Percentiles rank a stretch among this genome's conserved stretches.
These are phyloP conservation scores for Prunella vulgaris DNA, from an alignment of 257 asterid genomes.

Conservation along the genomic window DNA sequence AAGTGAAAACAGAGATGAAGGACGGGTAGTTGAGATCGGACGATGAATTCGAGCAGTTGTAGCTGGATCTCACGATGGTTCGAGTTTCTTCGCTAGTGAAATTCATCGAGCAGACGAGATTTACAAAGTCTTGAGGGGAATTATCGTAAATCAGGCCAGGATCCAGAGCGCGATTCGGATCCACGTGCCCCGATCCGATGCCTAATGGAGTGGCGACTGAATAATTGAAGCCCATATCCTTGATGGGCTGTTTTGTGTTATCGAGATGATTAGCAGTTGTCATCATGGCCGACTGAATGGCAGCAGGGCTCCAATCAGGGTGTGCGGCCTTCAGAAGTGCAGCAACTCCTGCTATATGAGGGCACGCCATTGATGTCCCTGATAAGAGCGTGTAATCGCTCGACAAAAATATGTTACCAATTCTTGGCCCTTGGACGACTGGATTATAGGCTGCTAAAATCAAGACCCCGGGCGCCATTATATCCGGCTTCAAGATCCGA, in stretches of 20 bases:
- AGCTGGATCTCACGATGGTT: constrained; percentile 25
- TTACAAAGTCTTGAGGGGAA: constrained; percentile 25
- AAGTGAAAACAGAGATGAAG: constrained; percentile 27
- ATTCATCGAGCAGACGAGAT: constrained; percentile 41
- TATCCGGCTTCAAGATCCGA: constrained; percentile 32
- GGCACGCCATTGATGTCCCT: constrained; percentile 46
- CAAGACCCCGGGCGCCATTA: constrained; percentile 34
- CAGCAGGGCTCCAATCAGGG: constrained; percentile 48
- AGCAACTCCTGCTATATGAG: constrained; percentile 37
- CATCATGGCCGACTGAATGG: constrained; percentile 50
- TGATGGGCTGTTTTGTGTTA: constrained; percentile 30
- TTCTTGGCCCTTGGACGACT: neutral
- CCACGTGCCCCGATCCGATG: constrained; percentile 39
- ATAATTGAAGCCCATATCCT: constrained; percentile 13
- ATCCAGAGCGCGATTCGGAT: constrained; percentile 43
- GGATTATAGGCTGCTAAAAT: constrained; percentile 32
- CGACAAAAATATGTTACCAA: constrained; percentile 19
- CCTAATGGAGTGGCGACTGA: constrained; percentile 28
- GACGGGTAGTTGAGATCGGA: constrained; percentile 43
- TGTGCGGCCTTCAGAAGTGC: constrained; percentile 39
- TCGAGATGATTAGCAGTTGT: constrained; percentile 46
- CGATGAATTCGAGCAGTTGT: constrained; percentile 38
- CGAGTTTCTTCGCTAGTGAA: constrained; percentile 32
- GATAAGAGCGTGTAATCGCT: constrained; percentile 25
- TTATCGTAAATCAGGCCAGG: constrained; percentile 46